Base-by-base conservation (phyloP, 1,139 yeast genomes). In the Nadsonia commutata region DNA sequence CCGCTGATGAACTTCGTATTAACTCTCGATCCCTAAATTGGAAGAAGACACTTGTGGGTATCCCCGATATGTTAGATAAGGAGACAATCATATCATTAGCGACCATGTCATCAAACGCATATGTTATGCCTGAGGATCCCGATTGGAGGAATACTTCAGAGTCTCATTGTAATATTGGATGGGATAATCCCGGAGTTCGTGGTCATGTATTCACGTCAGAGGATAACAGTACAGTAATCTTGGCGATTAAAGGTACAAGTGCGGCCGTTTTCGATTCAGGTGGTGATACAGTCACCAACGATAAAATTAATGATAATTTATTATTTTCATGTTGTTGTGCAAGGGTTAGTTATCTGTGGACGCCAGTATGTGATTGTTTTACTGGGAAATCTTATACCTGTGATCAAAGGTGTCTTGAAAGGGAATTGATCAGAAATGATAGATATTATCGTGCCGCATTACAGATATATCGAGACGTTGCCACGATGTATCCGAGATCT, bases 291-390 rank as follows among this genome's bases (percentile, higher is more conserved):
- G 79, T 82, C 0, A 74, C 71, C 1, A 76, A 74, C 49, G 99
- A 90, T 59, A 85, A 85, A 60, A 63, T 71, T 33, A 90, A 90
- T 58, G 98, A 93, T 58, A 90, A 90, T 57, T 59, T 90, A 45
- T 63, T 90, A 39, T 90, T 90, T 58, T 83, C 94, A 17, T 90
- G 99, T 60, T 90, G 99, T 60, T 90, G 99, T 65, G 98, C 96
- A 1, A 70, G 97, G 36, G 80, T 90, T 6, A 76, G 93, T 45
- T 88, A 86, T 53, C 64, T 85, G 62, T 93, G 98, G 98, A 77
- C 79, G 7, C 83, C 97, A 0, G 97, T 88, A 1, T 90, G 99
- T 62, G 96, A 86, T 60, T 90, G 99, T 58, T 88, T 80, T 57
- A 76, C 78, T 49, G 66, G 66, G 19, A 77, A 75, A 46, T 75